Percentiles rank a stretch among this genome's conserved stretches.
Conservation (phyloP, 164 flowering plant genomes). For the Dillenia turbinata region DNA sequence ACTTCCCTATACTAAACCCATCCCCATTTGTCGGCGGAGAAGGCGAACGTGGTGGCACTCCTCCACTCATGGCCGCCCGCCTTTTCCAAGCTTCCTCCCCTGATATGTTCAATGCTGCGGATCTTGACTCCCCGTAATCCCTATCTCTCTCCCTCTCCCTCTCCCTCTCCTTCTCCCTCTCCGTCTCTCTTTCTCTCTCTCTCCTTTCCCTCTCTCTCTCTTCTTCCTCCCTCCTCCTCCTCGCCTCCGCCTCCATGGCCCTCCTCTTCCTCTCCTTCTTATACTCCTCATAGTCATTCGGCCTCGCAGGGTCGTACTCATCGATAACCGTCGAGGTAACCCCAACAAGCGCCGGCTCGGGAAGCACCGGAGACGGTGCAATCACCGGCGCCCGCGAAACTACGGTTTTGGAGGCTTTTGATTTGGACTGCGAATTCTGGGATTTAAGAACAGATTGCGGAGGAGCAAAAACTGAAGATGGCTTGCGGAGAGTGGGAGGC, state of each 20-base stretch:
- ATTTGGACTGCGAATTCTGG: constrained; percentile 30
- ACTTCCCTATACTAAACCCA: constrained; percentile 86
- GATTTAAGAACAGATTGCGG: constrained; percentile 53
- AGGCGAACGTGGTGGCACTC: constrained; percentile 51
- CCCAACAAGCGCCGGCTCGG: constrained; percentile 67
- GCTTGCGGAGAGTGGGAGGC: constrained; percentile 85
- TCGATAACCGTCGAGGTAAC: constrained; percentile 72
- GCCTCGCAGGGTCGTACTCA: constrained; percentile 95
- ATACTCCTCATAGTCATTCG: constrained; percentile 88
- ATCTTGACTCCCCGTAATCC: constrained; percentile 18
- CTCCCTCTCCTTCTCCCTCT: constrained; percentile 28
- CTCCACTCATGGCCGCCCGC: constrained; percentile 84
- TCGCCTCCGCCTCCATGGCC: constrained; percentile 54
- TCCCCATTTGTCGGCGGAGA: constrained; percentile 56
- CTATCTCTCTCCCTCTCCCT: constrained; percentile 28
- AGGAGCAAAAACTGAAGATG: constrained; percentile 48
- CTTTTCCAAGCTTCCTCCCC: constrained; percentile 99
- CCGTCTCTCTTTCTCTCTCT: constrained; percentile 46
- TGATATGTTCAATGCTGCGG: constrained; percentile 49
- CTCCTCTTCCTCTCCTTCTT: constrained; percentile 67
- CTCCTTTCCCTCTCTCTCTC: constrained; percentile 60
- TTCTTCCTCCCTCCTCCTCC: constrained; percentile 48
- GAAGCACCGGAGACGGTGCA: constrained; percentile 9
- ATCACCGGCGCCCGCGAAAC: constrained; percentile 12
- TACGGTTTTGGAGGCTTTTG: constrained; percentile 27